Base-by-base conservation (phyloP, 352 stramenopile genomes). In the Paralagenidium karlingii region DNA sequence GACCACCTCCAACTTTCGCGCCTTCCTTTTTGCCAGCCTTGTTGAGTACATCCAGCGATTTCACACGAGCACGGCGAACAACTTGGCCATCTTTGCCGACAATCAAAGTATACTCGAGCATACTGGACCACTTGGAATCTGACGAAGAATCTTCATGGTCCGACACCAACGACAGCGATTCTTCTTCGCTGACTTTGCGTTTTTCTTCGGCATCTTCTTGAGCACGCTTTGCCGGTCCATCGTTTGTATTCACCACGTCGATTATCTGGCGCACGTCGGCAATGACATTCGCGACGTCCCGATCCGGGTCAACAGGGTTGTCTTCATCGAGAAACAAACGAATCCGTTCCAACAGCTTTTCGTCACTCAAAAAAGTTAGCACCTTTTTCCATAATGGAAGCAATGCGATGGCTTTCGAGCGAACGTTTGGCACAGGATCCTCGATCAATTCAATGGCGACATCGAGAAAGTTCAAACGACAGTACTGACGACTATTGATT, bases 71-170 rank as follows among this genome's bases (percentile, higher is more conserved):
- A 34, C 76, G 60, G 24, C 73, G 76, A 28, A 85, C 68, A n/a
- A 89, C 73, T 47, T 89, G 76, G 2, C 76, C 76, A 20, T 89
- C 76, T 34, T 86, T 89, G 12, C 69, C 76, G 5, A 89, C 76
- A 11, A 86, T 70, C 13, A 89, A 46, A 20, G 76, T 86, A 45
- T 89, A 89, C 43, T 89, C 76, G 3, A 89, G 66, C 76, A 89
- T 89, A 43, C 69, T 85, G 1, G 69, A 85, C 76, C 76, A 89
- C 19, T 84, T 85, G 12, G 73, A 79, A 31, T 89, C 76, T 20
- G 70, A 64, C 4, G 68, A 78, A 9, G 68, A 81, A 45, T 86
- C 71, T 43, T 89, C 76, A 20, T 89, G 76, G 33, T 89, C 76
- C 0, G 67, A 71, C 33, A 66, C 60, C 29, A 89, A 42, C 0